A percentile compares a stretch with the other conserved stretches of the same genome.
Evolutionary conservation across 1,139 yeast species (phyloP).

Genomic region (Kodamaea ohmeri): DNA sequence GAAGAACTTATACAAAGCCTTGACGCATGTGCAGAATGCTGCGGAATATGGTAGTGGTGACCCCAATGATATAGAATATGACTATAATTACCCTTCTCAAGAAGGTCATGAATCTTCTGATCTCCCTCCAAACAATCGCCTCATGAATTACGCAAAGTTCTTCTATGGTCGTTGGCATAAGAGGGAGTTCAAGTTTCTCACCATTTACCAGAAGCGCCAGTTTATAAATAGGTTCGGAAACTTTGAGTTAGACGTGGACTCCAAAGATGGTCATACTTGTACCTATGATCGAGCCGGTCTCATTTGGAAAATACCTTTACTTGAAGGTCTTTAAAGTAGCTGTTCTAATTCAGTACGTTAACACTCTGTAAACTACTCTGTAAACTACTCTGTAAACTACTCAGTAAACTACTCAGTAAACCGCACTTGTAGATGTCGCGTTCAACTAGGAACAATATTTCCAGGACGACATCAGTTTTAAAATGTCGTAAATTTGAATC

Average conservation of each 20-base stretch:
- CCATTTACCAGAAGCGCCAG: conserved; percentile 46
- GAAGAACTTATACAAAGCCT: conserved; percentile 43
- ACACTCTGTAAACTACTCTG: too few relatives aligned
- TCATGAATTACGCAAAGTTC: conserved; percentile 26
- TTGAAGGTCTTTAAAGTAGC: conserved; percentile 29
- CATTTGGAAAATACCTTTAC: conserved; percentile 52
- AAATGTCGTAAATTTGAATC: too few relatives aligned
- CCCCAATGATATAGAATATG: conserved; percentile 24
- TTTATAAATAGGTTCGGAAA: conserved; percentile 47
- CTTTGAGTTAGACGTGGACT: conserved; percentile 36
- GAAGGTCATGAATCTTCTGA: conserved; percentile 4
- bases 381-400: too few relatives aligned
- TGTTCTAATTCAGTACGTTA: too few relatives aligned
- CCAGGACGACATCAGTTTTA: too few relatives aligned
- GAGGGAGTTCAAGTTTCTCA: conserved; percentile 45
- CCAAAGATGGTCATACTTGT: conserved; percentile 21
- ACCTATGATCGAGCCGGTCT: conserved; percentile 41
- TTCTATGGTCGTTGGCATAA: conserved; percentile 37
- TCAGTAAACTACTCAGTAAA: too few relatives aligned
- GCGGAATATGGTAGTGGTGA: conserved; percentile 34
- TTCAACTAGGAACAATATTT: too few relatives aligned
- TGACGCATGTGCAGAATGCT: conserved; percentile 35
- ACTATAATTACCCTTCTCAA: conserved; percentile 22
- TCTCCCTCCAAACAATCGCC: conserved; percentile 5
- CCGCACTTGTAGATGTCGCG: too few relatives aligned